Conservation (phyloP, 2,329 filamentous ascomycete species). For the Leptographium wingfieldii region DNA sequence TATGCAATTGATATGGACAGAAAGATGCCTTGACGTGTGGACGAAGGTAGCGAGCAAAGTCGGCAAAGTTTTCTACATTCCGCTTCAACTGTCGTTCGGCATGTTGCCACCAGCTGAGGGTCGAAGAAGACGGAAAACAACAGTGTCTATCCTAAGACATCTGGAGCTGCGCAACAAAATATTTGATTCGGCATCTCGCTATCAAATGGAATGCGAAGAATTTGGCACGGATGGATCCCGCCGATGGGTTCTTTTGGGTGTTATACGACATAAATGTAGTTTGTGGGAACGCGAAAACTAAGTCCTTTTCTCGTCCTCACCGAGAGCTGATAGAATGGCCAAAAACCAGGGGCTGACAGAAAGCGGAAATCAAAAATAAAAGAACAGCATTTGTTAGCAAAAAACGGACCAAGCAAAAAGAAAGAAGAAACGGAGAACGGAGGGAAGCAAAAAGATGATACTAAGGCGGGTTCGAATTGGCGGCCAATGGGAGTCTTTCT, state of each 20-base stretch:
- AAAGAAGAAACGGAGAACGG: neutral
- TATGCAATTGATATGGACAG: neutral
- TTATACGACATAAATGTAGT: neutral
- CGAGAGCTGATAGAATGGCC: no score
- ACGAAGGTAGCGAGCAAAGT: neutral
- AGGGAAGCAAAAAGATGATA: neutral
- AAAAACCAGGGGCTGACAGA: no score
- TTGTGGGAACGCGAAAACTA: neutral
- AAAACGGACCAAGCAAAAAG: neutral
- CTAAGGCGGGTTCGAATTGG: neutral
- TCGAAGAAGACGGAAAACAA: neutral
- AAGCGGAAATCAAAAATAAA: no score
- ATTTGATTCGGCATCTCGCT: neutral
- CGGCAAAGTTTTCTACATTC: neutral
- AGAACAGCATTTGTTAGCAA: neutral
- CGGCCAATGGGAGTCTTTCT: neutral
- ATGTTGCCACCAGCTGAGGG: neutral
- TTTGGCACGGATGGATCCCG: neutral
- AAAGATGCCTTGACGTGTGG: neutral
- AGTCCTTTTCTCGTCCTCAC: no score
- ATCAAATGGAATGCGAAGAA: neutral
- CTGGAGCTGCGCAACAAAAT: neutral
- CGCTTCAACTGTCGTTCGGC: neutral
- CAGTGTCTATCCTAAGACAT: neutral
- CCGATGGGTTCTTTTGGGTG: neutral